phyloP scores from a whole-genome alignment of 2,329 filamentous ascomycete genomes.

The Fusarium incarnatum region DNA sequence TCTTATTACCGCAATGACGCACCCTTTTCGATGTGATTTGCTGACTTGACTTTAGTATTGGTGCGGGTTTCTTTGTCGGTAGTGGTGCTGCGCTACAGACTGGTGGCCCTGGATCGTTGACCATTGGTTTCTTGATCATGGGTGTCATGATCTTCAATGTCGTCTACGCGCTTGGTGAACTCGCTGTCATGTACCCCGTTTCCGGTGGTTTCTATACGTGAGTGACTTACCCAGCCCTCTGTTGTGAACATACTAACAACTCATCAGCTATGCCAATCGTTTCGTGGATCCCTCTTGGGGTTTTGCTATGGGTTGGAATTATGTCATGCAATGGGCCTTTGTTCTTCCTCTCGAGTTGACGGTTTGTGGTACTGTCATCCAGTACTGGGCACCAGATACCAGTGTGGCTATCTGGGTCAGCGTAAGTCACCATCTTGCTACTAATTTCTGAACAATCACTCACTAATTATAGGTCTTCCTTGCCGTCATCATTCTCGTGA shows the following conservation, averaged over 20 bases:
- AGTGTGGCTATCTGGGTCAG: slow-evolving; percentile 66
- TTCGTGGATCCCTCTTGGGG: slow-evolving; percentile 67
- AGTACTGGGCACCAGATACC: slow-evolving; percentile 60
- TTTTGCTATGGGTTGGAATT: slow-evolving; percentile 61
- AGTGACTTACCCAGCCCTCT: background rate
- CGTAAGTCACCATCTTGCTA: slow-evolving; percentile 23
- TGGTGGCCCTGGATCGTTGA: slow-evolving; percentile 53
- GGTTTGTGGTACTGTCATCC: slow-evolving; percentile 61
- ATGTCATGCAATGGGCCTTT: slow-evolving; percentile 59
- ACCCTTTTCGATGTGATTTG: background rate
- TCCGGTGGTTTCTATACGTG: slow-evolving; percentile 68
- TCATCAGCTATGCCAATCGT: slow-evolving; percentile 59
- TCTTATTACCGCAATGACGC: slow-evolving; percentile 19
- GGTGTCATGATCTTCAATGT: slow-evolving; percentile 72
- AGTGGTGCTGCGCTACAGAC: slow-evolving; percentile 58
- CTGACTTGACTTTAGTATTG: slow-evolving; percentile 54
- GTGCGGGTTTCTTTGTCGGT: slow-evolving; percentile 72
- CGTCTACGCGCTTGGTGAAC: slow-evolving; percentile 71
- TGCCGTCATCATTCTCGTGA: slow-evolving; percentile 62
- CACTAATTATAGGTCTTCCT: slow-evolving; percentile 59
- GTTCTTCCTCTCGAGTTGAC: slow-evolving; percentile 62
- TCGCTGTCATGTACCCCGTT: slow-evolving; percentile 52
- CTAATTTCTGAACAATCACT: background rate
- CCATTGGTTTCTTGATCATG: slow-evolving; percentile 65
- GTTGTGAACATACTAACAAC: background rate